Evolutionary conservation across 352 stramenopile species (phyloP).

Genomic region (Phytopythium delawarense): DNA sequence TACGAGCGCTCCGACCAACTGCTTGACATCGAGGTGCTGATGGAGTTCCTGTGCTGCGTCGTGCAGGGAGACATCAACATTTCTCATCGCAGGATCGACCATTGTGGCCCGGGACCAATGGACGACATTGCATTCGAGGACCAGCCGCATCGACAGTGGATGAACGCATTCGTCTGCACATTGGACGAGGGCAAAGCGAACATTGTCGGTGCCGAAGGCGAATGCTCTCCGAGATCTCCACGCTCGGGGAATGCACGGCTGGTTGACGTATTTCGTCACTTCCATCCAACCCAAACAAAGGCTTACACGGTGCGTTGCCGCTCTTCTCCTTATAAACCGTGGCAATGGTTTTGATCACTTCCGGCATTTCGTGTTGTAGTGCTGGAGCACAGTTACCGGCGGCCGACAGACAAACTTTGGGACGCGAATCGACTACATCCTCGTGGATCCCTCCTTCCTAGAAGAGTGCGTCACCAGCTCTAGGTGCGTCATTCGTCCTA

Average conservation of each 20-base stretch:
- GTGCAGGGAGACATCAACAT: conserved; percentile 83
- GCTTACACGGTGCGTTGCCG: conserved; percentile 67
- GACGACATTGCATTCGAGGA: conserved; percentile 41
- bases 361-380: conserved; percentile 27
- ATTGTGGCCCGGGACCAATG: conserved; percentile 46
- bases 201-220: not conserved
- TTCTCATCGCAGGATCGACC: conserved; percentile 71
- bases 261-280: conserved; percentile 77
- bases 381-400: conserved; percentile 84
- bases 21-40: not conserved
- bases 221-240: not conserved
- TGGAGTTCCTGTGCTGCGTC: not conserved
- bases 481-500: conserved; percentile 27
- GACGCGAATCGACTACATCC: conserved; percentile 89
- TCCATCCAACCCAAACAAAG: conserved; percentile 64
- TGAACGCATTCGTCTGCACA: conserved; percentile 38
- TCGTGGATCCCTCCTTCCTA: conserved; percentile 57
- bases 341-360: not conserved
- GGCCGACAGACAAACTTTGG: conserved; percentile 90
- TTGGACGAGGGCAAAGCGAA: not conserved
- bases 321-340: not conserved
- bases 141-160: conserved; percentile 69
- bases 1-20: conserved; percentile 13
- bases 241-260: conserved; percentile 19
- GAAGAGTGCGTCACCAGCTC: conserved; percentile 37